Conservation (phyloP, 345 rosid genomes). For the Brassica incana region DNA sequence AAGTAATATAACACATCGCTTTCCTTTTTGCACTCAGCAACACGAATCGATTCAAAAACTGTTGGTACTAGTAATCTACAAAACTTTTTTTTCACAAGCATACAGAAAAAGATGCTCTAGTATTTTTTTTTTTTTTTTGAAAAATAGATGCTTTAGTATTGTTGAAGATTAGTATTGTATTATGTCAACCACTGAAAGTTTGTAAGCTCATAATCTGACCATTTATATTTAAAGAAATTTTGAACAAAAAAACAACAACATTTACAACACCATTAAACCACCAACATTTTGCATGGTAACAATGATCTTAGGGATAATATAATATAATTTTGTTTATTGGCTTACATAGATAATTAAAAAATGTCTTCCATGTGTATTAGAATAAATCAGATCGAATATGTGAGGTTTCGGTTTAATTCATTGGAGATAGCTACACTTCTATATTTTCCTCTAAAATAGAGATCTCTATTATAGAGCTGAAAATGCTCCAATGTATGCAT, state of each 20-base stretch:
- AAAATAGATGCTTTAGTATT: constrained; percentile 30
- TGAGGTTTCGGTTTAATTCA: not conserved
- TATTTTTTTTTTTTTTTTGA: no score
- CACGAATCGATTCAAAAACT: constrained; percentile 23
- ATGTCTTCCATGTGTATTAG: no score
- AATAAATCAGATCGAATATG: not conserved
- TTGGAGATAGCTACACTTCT: no score
- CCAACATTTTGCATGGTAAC: not conserved
- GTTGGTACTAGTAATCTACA: constrained; percentile 2
- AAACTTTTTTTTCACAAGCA: constrained; percentile 17
- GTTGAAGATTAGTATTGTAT: constrained; percentile 20
- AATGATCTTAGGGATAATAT: not conserved
- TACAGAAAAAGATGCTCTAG: constrained; percentile 24
- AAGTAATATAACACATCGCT: constrained; percentile 7
- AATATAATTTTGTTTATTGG: not conserved
- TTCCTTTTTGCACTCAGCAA: constrained; percentile 3
- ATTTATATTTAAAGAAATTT: no score
- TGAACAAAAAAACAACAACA: not conserved
- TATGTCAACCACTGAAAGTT: constrained; percentile 15
- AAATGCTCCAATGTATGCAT: no score
- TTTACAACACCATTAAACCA: not conserved
- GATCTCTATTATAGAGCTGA: no score
- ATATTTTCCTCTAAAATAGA: no score
- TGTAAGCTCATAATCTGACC: no score
- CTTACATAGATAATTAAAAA: not conserved